Conservation (phyloP, 768 basidiomycete genomes). For the Amanita pallidorosea region DNA sequence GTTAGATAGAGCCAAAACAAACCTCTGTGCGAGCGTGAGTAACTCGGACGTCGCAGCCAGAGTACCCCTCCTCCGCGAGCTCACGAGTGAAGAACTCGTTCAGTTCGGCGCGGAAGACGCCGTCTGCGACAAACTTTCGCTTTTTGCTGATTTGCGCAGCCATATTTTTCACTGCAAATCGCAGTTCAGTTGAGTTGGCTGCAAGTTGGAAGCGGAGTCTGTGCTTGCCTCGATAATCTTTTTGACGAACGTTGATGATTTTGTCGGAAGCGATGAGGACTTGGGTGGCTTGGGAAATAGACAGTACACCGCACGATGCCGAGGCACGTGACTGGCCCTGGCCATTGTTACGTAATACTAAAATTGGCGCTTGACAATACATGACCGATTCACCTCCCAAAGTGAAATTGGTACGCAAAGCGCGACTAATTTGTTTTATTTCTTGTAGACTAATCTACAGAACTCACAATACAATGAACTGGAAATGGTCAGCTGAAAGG, state of each 20-base stretch:
- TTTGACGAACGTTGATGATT: neutral
- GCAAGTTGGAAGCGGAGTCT: neutral
- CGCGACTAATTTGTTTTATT: neutral
- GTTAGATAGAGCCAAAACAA: conserved; percentile 4
- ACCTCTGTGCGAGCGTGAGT: conserved; percentile 99
- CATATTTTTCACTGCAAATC: conserved; percentile 24
- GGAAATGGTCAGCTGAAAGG: conserved; percentile 61
- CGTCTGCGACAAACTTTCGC: conserved; percentile 97
- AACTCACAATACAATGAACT: conserved; percentile 8
- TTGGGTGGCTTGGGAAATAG: conserved; percentile 17
- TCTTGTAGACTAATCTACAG: neutral
- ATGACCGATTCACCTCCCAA: conserved; percentile 1
- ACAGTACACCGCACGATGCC: conserved; percentile 17
- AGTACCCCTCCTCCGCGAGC: conserved; percentile 98
- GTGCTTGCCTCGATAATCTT: neutral
- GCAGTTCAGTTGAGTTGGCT: neutral
- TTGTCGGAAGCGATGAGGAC: too few relatives aligned
- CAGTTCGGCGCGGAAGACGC: conserved; percentile 98
- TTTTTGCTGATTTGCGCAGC: conserved; percentile 91
- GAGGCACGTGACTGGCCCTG: conserved; percentile 9
- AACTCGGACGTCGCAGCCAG: conserved; percentile 99
- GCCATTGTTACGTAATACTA: too few relatives aligned
- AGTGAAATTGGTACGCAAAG: conserved; percentile 4
- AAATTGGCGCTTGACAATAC: too few relatives aligned
- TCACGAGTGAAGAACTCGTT: conserved; percentile 98